phyloP scores from a whole-genome alignment of 345 rosid genomes.

The Euphorbia peplus region DNA sequence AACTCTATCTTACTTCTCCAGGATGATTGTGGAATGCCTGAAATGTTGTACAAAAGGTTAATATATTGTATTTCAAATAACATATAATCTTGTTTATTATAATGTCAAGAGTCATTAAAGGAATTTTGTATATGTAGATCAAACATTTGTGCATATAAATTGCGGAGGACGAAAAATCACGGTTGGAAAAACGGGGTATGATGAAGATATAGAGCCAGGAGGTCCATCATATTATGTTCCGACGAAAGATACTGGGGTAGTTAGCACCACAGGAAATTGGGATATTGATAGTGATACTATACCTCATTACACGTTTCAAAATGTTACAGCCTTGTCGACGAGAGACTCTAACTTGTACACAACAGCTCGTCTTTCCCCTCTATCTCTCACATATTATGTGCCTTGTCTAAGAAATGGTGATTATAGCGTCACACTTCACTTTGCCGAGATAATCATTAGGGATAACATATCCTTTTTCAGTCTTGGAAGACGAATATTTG shows the following conservation, averaged over 20 bases:
- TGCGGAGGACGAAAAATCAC: slow-evolving; percentile 7
- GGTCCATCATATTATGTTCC: slow-evolving; percentile 7
- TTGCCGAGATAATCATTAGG: slow-evolving; percentile 7
- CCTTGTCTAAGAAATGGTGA: slow-evolving; percentile 8
- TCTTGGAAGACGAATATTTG: slow-evolving; percentile 12
- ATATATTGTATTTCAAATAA: background rate
- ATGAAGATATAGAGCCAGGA: background rate
- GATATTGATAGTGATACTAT: background rate
- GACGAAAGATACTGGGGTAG: background rate
- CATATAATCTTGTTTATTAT: too few relatives aligned
- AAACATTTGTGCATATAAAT: slow-evolving; percentile 14
- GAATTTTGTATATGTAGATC: background rate
- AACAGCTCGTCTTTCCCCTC: slow-evolving; percentile 12
- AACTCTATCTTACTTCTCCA: background rate
- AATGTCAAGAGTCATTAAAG: too few relatives aligned
- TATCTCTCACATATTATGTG: slow-evolving; percentile 8
- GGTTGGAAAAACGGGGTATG: slow-evolving; percentile 13
- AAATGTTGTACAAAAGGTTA: slow-evolving; percentile 13
- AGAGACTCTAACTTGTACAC: background rate
- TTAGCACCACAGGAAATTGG: slow-evolving; percentile 14
- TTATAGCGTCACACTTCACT: slow-evolving; percentile 8
- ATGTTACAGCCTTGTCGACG: background rate
- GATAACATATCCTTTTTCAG: background rate
- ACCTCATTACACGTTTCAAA: slow-evolving; percentile 1
- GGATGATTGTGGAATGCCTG: slow-evolving; percentile 10